Conservation (phyloP, 1,284 basidiomycete genomes). For the Rugosomyces carneus region DNA sequence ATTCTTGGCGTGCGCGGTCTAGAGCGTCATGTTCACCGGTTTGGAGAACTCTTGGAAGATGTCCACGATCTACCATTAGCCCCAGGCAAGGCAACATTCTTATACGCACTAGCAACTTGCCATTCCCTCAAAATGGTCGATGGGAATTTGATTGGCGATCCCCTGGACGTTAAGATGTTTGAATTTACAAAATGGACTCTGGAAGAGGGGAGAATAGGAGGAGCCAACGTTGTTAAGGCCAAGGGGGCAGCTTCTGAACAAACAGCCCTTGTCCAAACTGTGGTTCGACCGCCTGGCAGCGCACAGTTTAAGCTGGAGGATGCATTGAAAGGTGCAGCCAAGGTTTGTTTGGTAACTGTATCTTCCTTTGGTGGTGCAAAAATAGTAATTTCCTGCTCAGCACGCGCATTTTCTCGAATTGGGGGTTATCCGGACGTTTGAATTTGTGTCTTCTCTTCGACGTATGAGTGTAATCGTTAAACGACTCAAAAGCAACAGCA, state of each 20-base stretch:
- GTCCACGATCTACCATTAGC: conserved; percentile 82
- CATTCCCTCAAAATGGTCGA: conserved; percentile 94
- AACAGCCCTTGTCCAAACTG: conserved; percentile 91
- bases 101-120: conserved; percentile 94
- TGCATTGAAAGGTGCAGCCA: conserved; percentile 76
- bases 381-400: conserved; percentile 30
- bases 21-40: conserved; percentile 69
- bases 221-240: conserved; percentile 64
- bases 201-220: conserved; percentile 81
- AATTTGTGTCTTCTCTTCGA: conserved; percentile 91
- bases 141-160: conserved; percentile 89
- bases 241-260: conserved; percentile 68
- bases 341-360: conserved; percentile 39
- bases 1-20: conserved; percentile 88
- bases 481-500: conserved; percentile 85
- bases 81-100: conserved; percentile 77
- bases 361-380: neutral
- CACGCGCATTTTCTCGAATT: conserved; percentile 95
- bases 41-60: conserved; percentile 88
- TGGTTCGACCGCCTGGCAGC: conserved; percentile 92
- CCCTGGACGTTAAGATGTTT: conserved; percentile 97
- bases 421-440: conserved; percentile 94
- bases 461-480: conserved; percentile 99
- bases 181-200: conserved; percentile 95
- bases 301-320: conserved; percentile 89